phyloP scores from a whole-genome alignment of 257 asterid species.

The Scutellaria barbata region DNA sequence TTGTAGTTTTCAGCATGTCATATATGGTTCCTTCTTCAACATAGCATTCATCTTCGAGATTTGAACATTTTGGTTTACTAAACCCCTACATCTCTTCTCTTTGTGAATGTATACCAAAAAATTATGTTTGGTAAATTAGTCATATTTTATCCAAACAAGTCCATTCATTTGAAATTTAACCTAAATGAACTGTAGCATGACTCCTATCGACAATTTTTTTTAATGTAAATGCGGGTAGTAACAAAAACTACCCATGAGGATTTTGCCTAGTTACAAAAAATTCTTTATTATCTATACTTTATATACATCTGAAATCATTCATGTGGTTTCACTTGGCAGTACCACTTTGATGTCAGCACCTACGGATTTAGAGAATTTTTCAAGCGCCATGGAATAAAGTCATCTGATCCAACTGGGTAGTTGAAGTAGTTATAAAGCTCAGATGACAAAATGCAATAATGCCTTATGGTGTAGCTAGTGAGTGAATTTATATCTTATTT shows the following conservation, averaged over 20 bases:
- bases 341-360: constrained; percentile 62
- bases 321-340: constrained; percentile 54
- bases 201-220: too few species aligned
- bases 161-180: too few species aligned
- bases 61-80: not conserved
- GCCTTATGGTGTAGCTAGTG: too few species aligned
- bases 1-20: constrained; percentile 1
- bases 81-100: not conserved
- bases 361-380: constrained; percentile 91
- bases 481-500: too few species aligned
- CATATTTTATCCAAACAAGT: not conserved
- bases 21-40: not conserved
- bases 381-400: constrained; percentile 65
- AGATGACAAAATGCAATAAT: too few species aligned
- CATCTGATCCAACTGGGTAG: constrained; percentile 36
- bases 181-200: too few species aligned
- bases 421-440: too few species aligned
- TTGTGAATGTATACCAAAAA: not conserved
- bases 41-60: not conserved
- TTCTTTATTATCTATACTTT: too few species aligned
- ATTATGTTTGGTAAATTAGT: not conserved
- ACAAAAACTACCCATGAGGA: too few species aligned
- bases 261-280: too few species aligned
- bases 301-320: constrained; percentile 19
- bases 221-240: too few species aligned